phyloP scores from a whole-genome alignment of 2,329 filamentous ascomycete species.

The Shiraia sp. region DNA sequence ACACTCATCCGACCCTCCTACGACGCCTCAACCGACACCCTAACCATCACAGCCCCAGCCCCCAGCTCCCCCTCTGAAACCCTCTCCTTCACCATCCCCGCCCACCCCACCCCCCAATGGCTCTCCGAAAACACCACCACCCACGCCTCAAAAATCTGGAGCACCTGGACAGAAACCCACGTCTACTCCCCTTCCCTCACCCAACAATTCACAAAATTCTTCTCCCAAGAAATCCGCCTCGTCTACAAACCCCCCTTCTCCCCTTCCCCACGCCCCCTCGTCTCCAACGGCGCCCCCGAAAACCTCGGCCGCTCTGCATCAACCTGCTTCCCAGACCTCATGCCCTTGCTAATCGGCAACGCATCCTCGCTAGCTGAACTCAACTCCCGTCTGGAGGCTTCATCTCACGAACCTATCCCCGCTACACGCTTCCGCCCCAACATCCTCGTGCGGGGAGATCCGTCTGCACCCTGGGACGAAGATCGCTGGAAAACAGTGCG shows the following conservation, averaged over 20 bases:
- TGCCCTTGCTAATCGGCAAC: constrained; percentile 60
- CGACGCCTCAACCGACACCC: constrained; percentile 48
- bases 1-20: constrained; percentile 63
- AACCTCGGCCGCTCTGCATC: constrained; percentile 58
- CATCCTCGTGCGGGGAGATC: constrained; percentile 59
- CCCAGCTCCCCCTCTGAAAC: constrained; percentile 39
- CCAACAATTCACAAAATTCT: constrained; percentile 58
- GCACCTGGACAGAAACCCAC: constrained; percentile 60
- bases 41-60: constrained; percentile 55
- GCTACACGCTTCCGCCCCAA: constrained; percentile 63
- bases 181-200: constrained; percentile 59
- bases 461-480: constrained; percentile 61
- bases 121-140: constrained; percentile 57
- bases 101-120: constrained; percentile 59
- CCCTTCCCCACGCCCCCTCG: constrained; percentile 54
- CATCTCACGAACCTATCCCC: constrained; percentile 59
- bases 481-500: constrained; percentile 65
- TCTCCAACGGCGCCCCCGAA: constrained; percentile 59
- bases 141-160: constrained; percentile 61
- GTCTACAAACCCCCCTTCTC: constrained; percentile 63
- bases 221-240: constrained; percentile 59
- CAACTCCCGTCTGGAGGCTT: constrained; percentile 55
- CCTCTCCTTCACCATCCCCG: constrained; percentile 55
- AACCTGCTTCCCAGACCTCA: constrained; percentile 64
- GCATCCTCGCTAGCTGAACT: constrained; percentile 62